Conservation (phyloP, 164 flowering plant genomes). For the Magnolia officinalis region DNA sequence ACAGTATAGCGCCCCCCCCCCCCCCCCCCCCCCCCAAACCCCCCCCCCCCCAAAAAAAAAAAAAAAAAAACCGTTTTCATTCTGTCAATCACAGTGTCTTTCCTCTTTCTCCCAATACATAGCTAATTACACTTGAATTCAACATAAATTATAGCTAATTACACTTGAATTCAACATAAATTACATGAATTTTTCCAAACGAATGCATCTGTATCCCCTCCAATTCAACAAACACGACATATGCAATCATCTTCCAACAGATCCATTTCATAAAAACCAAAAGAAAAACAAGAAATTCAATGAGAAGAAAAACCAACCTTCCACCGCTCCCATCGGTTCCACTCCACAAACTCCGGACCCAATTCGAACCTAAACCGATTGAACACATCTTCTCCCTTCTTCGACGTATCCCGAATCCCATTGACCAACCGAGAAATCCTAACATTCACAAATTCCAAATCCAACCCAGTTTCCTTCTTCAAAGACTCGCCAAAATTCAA, state of each 20-base stretch:
- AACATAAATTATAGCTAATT: neutral
- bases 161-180: neutral
- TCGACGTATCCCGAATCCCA: conserved; percentile 17
- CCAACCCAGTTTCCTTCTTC: conserved; percentile 79
- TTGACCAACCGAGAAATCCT: conserved; percentile 34
- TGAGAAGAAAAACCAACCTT: conserved; percentile 43
- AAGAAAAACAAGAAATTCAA: neutral
- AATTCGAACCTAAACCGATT: conserved; percentile 41
- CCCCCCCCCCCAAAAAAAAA: no score
- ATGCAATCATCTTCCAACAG: neutral
- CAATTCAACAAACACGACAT: neutral
- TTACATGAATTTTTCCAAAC: neutral
- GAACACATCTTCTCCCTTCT: conserved; percentile 35
- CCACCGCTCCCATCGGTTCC: conserved; percentile 83
- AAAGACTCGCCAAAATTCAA: conserved; percentile 45
- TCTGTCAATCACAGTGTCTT: neutral
- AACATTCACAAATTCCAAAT: conserved; percentile 31
- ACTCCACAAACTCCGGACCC: conserved; percentile 53
- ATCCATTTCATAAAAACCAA: neutral
- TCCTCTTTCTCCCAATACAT: neutral
- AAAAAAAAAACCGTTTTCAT: neutral
- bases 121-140: neutral
- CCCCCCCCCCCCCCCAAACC: no score
- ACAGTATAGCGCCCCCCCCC: no score
- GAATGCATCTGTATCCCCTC: neutral